Conservation (phyloP, 108 stramenopile genomes). For the Pseudonitzschia multistriata region DNA sequence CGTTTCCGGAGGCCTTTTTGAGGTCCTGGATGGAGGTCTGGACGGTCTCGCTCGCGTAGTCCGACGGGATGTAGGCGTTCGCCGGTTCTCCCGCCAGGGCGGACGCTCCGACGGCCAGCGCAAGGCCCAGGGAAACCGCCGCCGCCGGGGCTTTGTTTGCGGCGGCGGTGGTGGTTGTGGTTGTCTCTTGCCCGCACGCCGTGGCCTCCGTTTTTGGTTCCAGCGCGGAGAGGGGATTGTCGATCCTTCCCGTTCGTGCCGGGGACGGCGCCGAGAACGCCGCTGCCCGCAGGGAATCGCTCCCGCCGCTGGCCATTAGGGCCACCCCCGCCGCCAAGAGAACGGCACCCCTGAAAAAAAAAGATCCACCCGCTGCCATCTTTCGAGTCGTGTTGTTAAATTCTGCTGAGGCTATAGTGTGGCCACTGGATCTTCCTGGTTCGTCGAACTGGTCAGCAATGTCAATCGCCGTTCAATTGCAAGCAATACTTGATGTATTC, state of each 20-base stretch:
- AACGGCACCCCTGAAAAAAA: too few species aligned
- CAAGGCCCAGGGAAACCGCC: background rate
- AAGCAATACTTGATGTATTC: too few species aligned
- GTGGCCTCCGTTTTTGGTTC: background rate
- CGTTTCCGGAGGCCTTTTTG: slow-evolving; percentile 46
- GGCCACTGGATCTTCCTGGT: too few species aligned
- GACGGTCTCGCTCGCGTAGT: slow-evolving; percentile 74
- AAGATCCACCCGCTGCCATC: background rate
- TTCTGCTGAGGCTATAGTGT: background rate
- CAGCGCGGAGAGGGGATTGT: background rate
- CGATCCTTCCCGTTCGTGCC: background rate
- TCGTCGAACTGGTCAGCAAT: too few species aligned
- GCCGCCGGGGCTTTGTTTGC: background rate
- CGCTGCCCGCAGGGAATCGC: background rate
- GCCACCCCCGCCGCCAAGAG: background rate
- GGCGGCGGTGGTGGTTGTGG: background rate
- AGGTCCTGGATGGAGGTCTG: slow-evolving; percentile 44
- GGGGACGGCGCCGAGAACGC: background rate
- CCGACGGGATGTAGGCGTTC: slow-evolving; percentile 51
- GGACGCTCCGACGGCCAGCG: background rate
- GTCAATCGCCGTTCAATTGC: too few species aligned
- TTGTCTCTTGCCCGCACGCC: background rate
- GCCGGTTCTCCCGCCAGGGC: slow-evolving; percentile 22
- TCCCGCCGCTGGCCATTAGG: background rate
- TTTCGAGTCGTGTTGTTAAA: background rate